Percentiles rank a stretch among this genome's conserved stretches.
These are phyloP conservation scores for Umbelopsis sp. DNA, from an alignment of 192 early-diverging fungal species.

Conservation along the genomic window DNA sequence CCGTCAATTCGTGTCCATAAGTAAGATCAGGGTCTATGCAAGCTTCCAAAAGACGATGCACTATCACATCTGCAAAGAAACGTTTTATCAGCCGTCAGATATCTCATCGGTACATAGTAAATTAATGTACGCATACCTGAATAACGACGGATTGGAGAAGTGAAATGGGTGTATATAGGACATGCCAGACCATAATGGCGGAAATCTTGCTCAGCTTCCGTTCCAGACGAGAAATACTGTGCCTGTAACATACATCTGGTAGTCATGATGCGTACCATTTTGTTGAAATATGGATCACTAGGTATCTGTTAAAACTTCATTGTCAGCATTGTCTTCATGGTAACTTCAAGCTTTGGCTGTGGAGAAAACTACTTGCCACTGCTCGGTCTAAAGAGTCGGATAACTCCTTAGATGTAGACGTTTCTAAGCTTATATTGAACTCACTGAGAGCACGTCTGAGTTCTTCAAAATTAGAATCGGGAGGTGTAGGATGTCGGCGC, in stretches of 20 bases:
- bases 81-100: not conserved
- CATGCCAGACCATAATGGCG: conserved; percentile 92
- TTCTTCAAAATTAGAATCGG: conserved; percentile 47
- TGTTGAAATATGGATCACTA: conserved; percentile 95
- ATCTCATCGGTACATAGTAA: not conserved
- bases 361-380: conserved; percentile 37
- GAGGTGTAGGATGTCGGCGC: conserved; percentile 66
- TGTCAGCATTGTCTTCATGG: no score
- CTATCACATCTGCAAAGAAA: conserved; percentile 74
- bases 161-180: conserved; percentile 98
- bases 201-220: conserved; percentile 61
- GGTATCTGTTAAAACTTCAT: conserved; percentile 47
- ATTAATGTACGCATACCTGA: conserved; percentile 50
- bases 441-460: conserved; percentile 61
- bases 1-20: conserved; percentile 75
- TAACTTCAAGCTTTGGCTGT: no score
- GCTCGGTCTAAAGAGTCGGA: conserved; percentile 90
- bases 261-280: conserved; percentile 89
- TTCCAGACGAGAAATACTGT: conserved; percentile 93
- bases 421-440: conserved; percentile 65
- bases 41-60: conserved; percentile 82
- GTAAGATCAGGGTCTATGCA: conserved; percentile 43
- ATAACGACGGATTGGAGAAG: conserved; percentile 99
- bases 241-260: conserved; percentile 98
- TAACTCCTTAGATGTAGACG: conserved; percentile 73